These are phyloP conservation scores for Aspergillus tanneri DNA, from an alignment of 2,329 filamentous ascomycete genomes.

Conservation along the genomic window DNA sequence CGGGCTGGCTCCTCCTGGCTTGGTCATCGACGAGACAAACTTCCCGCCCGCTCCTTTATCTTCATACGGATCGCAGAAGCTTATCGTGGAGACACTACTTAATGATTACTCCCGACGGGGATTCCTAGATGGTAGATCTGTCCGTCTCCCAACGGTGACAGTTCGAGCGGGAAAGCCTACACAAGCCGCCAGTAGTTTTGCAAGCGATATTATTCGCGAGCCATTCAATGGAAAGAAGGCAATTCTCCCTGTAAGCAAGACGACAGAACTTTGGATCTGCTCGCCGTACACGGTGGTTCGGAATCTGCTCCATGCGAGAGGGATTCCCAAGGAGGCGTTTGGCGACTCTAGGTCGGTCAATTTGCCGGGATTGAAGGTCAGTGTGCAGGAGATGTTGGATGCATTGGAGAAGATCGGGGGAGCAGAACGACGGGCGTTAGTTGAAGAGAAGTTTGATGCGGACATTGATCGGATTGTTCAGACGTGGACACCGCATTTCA, in stretches of 20 bases:
- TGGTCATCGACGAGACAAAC: constrained; percentile 46
- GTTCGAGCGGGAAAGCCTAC: constrained; percentile 54
- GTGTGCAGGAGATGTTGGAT: constrained; percentile 61
- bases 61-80: constrained; percentile 54
- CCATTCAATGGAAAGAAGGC: constrained; percentile 53
- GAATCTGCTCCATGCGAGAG: constrained; percentile 55
- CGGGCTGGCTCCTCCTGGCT: constrained; percentile 47
- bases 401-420: constrained; percentile 58
- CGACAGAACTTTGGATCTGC: constrained; percentile 59
- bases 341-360: constrained; percentile 55
- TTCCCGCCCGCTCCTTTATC: constrained; percentile 50
- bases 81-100: constrained; percentile 51
- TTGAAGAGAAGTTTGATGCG: constrained; percentile 57
- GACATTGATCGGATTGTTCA: constrained; percentile 58
- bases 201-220: constrained; percentile 55
- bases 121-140: constrained; percentile 47
- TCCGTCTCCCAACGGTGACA: constrained; percentile 53
- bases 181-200: constrained; percentile 53
- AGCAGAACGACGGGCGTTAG: constrained; percentile 52
- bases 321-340: constrained; percentile 52
- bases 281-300: constrained; percentile 55
- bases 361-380: constrained; percentile 57
- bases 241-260: constrained; percentile 51
- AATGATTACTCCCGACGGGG: constrained; percentile 55
- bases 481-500: constrained; percentile 60